Base-by-base conservation (phyloP, 768 basidiomycete species). In the Paxillus ammoniavirescens region DNA sequence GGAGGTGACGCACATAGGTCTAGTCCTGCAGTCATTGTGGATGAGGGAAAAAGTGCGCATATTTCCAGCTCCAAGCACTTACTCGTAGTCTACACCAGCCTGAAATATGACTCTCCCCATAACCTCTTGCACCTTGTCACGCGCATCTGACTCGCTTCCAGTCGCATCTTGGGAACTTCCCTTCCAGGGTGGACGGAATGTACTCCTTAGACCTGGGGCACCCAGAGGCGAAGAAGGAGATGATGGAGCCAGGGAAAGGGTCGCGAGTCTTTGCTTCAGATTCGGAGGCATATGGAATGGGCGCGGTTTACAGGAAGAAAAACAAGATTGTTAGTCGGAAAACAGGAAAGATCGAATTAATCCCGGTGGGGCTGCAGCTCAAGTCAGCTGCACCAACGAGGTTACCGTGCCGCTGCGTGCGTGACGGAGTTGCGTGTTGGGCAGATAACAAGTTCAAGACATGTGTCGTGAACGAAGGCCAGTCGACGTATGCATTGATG, bases 61-160 rank as follows among this genome's bases (percentile, higher is more conserved):
- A 49, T 23, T 42, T 44, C 35, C n/a, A 10, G 21, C 41, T 9
- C 40, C 18, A 31, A 26, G 49, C 15, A 77, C 87, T 65, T 61
- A 94, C 92, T 93, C 91, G 59, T 83, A 93, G 72, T 94, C 92
- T 53, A 92, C 87, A 2, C 92, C 92, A 42, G 92, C 92, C 66
- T 92, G 91, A 61, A 89, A 92, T 42, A 93, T 91, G 72, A 93
- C 76, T 66, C 75, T 82, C 37, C 73, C 65, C 75, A 93, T 80
- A 28, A 87, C 79, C 14, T 84, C 80, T 57, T 89, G 84, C 12
- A 90, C 68, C 55, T 71, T 74, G 42, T 82, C 77, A 42, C 64
- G 61, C 7, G 55, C 68, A 61, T 59, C 61, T 47, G 66, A 65
- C 54, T 65, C 66, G 49, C 61, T 50, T 52, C 56, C 61, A 47